Conservation (phyloP, 768 basidiomycete genomes). For the Solioccasus polychromus region DNA sequence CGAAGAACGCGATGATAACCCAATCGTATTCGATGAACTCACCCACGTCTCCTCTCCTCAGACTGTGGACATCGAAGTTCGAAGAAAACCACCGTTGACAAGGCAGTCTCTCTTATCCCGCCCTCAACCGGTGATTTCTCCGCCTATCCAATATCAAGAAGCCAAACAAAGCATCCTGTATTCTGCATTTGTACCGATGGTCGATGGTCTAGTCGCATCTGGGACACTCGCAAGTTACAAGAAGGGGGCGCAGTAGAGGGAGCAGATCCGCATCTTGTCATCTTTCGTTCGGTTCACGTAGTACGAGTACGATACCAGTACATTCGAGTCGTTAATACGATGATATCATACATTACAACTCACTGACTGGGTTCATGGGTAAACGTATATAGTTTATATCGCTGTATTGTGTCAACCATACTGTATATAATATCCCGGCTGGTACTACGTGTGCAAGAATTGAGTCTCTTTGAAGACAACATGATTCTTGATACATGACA, state of each 20-base stretch:
- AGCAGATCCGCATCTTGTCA: neutral
- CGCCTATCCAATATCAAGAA: conserved; percentile 12
- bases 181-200: conserved; percentile 21
- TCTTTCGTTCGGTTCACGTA: neutral
- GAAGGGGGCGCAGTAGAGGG: neutral
- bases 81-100: neutral
- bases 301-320: conserved; percentile 2
- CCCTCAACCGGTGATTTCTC: conserved; percentile 20
- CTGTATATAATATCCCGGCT: no score
- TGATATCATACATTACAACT: neutral
- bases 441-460: no score
- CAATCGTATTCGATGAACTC: conserved; percentile 26
- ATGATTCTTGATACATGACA: no score
- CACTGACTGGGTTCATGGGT: no score
- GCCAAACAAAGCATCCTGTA: conserved; percentile 20
- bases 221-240: conserved; percentile 15
- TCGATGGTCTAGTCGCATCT: conserved; percentile 16
- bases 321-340: neutral
- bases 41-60: neutral
- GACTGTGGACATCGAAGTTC: conserved; percentile 14
- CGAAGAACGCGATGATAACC: conserved; percentile 11
- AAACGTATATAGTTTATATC: no score
- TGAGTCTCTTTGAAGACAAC: no score
- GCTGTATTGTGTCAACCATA: no score
- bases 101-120: conserved; percentile 16